Conservation (phyloP, 2,329 filamentous ascomycete genomes). For the Venturia nashicola region DNA sequence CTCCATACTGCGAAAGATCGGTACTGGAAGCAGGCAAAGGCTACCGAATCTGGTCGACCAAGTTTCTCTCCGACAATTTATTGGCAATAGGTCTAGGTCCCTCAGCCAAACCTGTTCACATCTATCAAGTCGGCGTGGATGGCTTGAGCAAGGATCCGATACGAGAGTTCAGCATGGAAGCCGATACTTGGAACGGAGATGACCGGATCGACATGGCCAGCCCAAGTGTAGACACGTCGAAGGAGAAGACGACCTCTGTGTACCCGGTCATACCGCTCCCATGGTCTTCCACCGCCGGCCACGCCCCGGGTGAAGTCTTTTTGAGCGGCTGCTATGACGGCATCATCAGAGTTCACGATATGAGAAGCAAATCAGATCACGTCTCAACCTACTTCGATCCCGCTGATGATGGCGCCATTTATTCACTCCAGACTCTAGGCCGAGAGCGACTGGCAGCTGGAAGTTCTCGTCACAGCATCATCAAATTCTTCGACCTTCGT, state of each 20-base stretch:
- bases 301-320: constrained; percentile 36
- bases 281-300: constrained; percentile 18
- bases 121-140: constrained; percentile 38
- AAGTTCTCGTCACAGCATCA: constrained; percentile 41
- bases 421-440: constrained; percentile 44
- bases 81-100: constrained; percentile 40
- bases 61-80: constrained; percentile 36
- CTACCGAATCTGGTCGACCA: constrained; percentile 33
- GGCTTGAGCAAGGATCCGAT: constrained; percentile 28
- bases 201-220: constrained; percentile 15
- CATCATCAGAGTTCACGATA: constrained; percentile 44
- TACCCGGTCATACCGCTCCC: constrained; percentile 34
- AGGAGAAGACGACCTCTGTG: constrained; percentile 26
- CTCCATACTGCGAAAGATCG: background rate
- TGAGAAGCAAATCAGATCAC: constrained; percentile 38
- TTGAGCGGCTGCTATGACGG: constrained; percentile 50
- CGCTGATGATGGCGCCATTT: constrained; percentile 46
- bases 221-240: constrained; percentile 14
- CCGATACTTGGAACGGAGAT: constrained; percentile 13
- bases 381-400: constrained; percentile 41
- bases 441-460: constrained; percentile 46
- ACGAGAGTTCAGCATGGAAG: constrained; percentile 26
- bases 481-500: constrained; percentile 52
- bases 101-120: constrained; percentile 29
- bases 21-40: background rate